phyloP scores from a whole-genome alignment of 2,329 filamentous ascomycete genomes.

The Aspergillus quadrilineatus region DNA sequence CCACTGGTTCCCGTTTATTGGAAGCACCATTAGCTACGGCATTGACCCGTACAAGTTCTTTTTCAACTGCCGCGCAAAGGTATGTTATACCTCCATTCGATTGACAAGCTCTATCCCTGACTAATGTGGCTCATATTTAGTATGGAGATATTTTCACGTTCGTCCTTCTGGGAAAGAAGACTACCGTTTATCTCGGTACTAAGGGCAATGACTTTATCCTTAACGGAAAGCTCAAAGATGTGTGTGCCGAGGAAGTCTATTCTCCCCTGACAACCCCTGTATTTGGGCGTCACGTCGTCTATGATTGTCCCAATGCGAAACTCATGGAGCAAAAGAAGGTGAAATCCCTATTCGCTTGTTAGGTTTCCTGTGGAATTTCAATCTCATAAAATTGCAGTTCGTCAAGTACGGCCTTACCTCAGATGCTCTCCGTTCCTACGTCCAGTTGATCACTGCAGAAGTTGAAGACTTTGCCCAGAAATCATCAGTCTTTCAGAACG shows the following conservation, averaged over 20 bases:
- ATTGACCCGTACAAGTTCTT: conserved; percentile 74
- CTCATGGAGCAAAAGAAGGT: conserved; percentile 97
- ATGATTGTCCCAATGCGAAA: conserved; percentile 87
- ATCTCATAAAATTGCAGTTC: conserved; percentile 44
- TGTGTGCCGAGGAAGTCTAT: conserved; percentile 89
- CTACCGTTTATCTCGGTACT: conserved; percentile 78
- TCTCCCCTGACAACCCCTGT: conserved; percentile 68
- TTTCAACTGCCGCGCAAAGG: conserved; percentile 69
- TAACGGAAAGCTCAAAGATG: conserved; percentile 86
- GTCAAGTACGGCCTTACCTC: conserved; percentile 65
- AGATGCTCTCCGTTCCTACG: conserved; percentile 67
- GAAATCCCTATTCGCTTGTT: no score
- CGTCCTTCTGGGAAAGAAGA: conserved; percentile 81
- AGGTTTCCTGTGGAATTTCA: no score
- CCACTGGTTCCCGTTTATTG: conserved; percentile 69
- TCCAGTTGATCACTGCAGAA: conserved; percentile 74
- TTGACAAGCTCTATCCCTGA: neutral
- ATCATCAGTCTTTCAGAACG: conserved; percentile 64
- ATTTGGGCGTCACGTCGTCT: conserved; percentile 84
- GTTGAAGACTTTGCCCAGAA: conserved; percentile 70
- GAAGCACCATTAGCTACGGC: conserved; percentile 89
- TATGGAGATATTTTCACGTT: conserved; percentile 92
- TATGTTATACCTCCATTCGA: conserved; percentile 36
- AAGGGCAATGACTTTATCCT: conserved; percentile 89
- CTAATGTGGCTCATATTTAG: conserved; percentile 41